Base-by-base conservation (phyloP, 768 basidiomycete genomes). In the Kondoa subrosea region DNA sequence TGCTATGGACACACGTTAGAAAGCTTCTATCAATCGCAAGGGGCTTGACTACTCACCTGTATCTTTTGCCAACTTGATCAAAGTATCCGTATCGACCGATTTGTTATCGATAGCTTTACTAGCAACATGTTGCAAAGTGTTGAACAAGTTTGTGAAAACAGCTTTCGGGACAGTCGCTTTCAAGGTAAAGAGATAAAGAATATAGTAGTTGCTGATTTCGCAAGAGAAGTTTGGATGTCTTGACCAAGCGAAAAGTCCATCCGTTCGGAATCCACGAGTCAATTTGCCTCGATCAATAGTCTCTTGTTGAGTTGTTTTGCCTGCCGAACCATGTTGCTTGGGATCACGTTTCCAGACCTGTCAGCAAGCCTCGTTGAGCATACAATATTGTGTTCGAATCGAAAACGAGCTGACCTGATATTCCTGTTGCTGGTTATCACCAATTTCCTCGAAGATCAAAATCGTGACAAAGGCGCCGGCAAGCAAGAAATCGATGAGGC, bases 171-270 rank as follows among this genome's bases (percentile, higher is more conserved):
- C 69, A 14, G 69, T 69, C 14, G 65, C 69, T 15, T 66, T 57
- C 15, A 69, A 29, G 1, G 69, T 69, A 61, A 69, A 69, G 21
- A 69, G 34, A 17, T 59, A 50, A 1, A 69, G 65, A 34, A 69
- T 66, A 27, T 40, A 69, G 56, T 61, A 67, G 58, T 27, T 60
- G 14, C 25, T 12, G 8, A 31, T 26, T 60, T 97, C 93, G 76
- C 88, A 91, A 0, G 85, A 78, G 75, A 90, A 92, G 77, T 97
- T 97, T n/a, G 93, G 91, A 77, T 97, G 93, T 17, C 93, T 80
- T 1, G 83, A 84, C 81, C 85, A 92, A 1, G 83, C 82, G 88
- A 88, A 97, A 4, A 96, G 76, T 2, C 92, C 92, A 25, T 82
- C 80, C 0, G 90, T 89, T 29, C 86, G 78, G 76, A 96, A 96